A percentile compares a stretch with the other conserved stretches of the same genome.
These are phyloP conservation scores for Fusarium sp. DNA, from an alignment of 2,329 filamentous ascomycete species.

Conservation along the genomic window DNA sequence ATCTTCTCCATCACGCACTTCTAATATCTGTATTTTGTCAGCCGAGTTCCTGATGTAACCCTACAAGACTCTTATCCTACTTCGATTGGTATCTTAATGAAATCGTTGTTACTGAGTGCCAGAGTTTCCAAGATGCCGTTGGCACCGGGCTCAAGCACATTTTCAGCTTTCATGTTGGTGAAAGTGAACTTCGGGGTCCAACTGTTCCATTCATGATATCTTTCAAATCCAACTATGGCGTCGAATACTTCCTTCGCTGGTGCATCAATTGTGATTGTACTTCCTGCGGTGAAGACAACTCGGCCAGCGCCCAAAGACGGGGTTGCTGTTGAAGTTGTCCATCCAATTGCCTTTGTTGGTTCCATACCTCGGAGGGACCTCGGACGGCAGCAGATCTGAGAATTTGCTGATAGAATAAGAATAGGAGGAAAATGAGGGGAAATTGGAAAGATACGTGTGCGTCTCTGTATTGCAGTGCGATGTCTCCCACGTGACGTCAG, in stretches of 20 bases:
- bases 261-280: not conserved
- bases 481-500: not conserved
- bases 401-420: accelerated
- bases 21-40: not conserved
- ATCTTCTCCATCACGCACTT: not conserved
- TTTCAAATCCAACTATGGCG: not conserved
- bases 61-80: not conserved
- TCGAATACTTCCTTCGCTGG: not conserved
- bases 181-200: not conserved
- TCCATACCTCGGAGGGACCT: not conserved
- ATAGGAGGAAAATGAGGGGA: accelerated
- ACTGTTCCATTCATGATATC: not conserved
- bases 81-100: not conserved
- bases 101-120: not conserved
- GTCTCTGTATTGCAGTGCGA: not conserved
- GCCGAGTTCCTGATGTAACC: accelerated
- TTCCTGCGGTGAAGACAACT: not conserved
- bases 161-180: not conserved
- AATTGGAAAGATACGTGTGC: no score
- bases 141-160: not conserved
- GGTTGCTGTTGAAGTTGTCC: not conserved
- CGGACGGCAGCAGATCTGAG: accelerated
- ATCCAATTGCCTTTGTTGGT: not conserved
- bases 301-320: not conserved
- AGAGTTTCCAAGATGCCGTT: not conserved